These are phyloP conservation scores for Diaporthe sp. DNA, from an alignment of 2,329 filamentous ascomycete genomes.

Conservation along the genomic window DNA sequence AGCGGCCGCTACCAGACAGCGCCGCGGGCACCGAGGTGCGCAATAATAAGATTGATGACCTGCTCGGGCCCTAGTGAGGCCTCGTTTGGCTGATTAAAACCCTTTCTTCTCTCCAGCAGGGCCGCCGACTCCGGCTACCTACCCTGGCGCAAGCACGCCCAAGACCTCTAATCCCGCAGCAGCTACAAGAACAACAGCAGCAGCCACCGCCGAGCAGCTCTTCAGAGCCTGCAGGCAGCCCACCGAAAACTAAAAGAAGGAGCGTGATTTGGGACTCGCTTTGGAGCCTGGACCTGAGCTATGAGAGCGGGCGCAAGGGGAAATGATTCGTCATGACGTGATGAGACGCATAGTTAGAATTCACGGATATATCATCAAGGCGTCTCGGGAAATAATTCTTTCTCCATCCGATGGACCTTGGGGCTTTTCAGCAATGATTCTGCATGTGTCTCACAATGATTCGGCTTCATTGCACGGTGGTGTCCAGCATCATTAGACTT, in stretches of 20 bases:
- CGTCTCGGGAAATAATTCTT: conserved; percentile 44
- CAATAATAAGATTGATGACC: conserved; percentile 58
- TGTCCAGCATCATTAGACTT: conserved; percentile 23
- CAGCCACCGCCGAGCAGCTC: conserved; percentile 54
- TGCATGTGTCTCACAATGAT: background rate
- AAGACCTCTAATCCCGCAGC: conserved; percentile 20
- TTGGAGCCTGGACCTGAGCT: conserved; percentile 71
- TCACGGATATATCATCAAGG: conserved; percentile 41
- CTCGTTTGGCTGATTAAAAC: conserved; percentile 46
- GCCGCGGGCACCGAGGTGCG: conserved; percentile 63
- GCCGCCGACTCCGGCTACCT: conserved; percentile 30
- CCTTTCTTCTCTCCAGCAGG: conserved; percentile 39
- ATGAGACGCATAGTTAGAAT: background rate
- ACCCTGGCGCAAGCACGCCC: conserved; percentile 31
- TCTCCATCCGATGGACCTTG: background rate
- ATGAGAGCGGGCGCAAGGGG: conserved; percentile 56
- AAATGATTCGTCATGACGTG: conserved; percentile 22
- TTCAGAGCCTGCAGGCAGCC: conserved; percentile 49
- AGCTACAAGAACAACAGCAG: too few species aligned
- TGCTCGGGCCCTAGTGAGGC: conserved; percentile 60
- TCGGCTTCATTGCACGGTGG: background rate
- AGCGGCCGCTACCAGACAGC: conserved; percentile 40
- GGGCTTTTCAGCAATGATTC: background rate
- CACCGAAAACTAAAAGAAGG: conserved; percentile 53
- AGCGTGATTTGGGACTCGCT: conserved; percentile 73